phyloP scores from a whole-genome alignment of 371 early-diverging fungal genomes.

The Coemansia sp. region DNA sequence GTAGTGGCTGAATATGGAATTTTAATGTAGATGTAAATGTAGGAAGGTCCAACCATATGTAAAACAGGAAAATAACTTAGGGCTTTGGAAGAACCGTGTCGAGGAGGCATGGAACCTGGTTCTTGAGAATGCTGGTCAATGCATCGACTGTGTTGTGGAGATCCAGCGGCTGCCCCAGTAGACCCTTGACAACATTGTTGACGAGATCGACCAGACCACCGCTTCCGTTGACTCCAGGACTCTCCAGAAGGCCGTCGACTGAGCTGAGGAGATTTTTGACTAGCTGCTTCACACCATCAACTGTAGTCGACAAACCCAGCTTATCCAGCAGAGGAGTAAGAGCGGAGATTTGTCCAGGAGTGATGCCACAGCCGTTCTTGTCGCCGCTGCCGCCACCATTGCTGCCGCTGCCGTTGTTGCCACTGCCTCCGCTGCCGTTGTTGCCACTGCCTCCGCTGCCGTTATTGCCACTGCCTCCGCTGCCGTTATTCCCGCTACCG shows the following conservation, averaged over 20 bases:
- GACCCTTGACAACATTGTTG: slow-evolving; percentile 43
- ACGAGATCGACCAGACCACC: slow-evolving; percentile 38
- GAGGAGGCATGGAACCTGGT: slow-evolving; percentile 44
- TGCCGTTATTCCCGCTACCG: neutral
- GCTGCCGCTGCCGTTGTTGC: neutral
- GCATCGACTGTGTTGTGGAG: slow-evolving; percentile 44
- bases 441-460: neutral
- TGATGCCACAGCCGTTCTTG: slow-evolving; percentile 29
- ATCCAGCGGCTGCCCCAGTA: slow-evolving; percentile 30
- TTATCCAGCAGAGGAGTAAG: slow-evolving; percentile 43
- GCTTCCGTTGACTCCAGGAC: slow-evolving; percentile 26
- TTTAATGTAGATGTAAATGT: neutral
- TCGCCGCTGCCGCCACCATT: slow-evolving; percentile 3
- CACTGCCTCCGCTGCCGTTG: neutral
- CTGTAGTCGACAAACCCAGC: slow-evolving; percentile 37
- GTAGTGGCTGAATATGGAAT: neutral
- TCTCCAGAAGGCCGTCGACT: slow-evolving; percentile 35
- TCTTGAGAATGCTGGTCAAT: slow-evolving; percentile 25
- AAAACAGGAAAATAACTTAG: slow-evolving; percentile 7
- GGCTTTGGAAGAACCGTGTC: slow-evolving; percentile 43
- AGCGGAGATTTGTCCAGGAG: slow-evolving; percentile 34
- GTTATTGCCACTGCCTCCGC: neutral
- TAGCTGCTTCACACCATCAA: slow-evolving; percentile 46
- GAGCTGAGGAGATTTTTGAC: slow-evolving; percentile 27
- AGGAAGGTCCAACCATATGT: neutral